Evolutionary conservation across 495 filamentous ascomycete genomes (phyloP).

Genomic region (Penicillium waksmanii): DNA sequence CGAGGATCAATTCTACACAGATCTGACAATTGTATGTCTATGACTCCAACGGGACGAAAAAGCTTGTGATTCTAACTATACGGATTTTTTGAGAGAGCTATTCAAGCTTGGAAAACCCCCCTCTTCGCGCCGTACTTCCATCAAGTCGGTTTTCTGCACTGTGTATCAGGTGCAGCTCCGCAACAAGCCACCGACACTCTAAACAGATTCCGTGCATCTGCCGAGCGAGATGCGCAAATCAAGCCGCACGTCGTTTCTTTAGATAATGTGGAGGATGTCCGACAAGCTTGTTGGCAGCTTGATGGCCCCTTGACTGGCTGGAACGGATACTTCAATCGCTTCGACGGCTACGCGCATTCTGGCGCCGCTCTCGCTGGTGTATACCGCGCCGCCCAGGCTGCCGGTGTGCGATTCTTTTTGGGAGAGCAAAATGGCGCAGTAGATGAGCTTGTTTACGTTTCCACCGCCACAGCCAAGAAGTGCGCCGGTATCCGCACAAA

Average conservation of each 20-base stretch:
- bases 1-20: slow-evolving; percentile 57
- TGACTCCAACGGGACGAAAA: not conserved
- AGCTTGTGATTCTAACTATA: not conserved
- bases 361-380: slow-evolving; percentile 43
- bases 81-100: slow-evolving; percentile 43
- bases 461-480: slow-evolving; percentile 24
- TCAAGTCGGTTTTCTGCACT: slow-evolving; percentile 57
- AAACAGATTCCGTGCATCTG: slow-evolving; percentile 47
- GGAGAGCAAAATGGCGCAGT: slow-evolving; percentile 33
- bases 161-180: slow-evolving; percentile 48
- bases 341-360: slow-evolving; percentile 57
- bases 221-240: slow-evolving; percentile 39
- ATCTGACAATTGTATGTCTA: slow-evolving; percentile 38
- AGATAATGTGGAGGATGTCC: slow-evolving; percentile 39
- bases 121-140: slow-evolving; percentile 57
- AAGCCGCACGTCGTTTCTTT: slow-evolving; percentile 40
- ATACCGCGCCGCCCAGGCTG: slow-evolving; percentile 29
- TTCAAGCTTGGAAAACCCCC: slow-evolving; percentile 53
- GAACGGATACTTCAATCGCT: slow-evolving; percentile 58
- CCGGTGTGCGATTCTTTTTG: slow-evolving; percentile 43
- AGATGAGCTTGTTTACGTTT: slow-evolving; percentile 30
- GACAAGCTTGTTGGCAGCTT: slow-evolving; percentile 45
- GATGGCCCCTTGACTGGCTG: slow-evolving; percentile 53
- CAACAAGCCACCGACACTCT: slow-evolving; percentile 51
- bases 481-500: slow-evolving; percentile 40